Conservation (phyloP, 768 basidiomycete genomes). For the Rubroboletus pulcherrimus region DNA sequence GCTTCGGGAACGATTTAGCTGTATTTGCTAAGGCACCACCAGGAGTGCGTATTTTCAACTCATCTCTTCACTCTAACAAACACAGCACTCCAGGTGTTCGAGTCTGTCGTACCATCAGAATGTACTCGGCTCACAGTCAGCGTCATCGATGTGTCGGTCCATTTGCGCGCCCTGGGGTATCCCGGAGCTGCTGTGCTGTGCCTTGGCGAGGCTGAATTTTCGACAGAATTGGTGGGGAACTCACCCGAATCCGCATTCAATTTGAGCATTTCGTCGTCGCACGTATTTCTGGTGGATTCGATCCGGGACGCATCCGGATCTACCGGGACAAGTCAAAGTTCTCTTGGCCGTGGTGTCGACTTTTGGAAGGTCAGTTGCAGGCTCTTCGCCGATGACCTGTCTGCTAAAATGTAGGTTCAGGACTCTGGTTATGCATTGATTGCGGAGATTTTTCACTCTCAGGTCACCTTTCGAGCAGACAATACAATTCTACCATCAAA, state of each 20-base stretch:
- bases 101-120: conserved; percentile 88
- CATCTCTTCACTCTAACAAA: neutral
- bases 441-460: conserved; percentile 52
- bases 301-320: conserved; percentile 31
- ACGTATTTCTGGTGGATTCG: conserved; percentile 55
- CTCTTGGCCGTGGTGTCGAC: conserved; percentile 35
- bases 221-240: conserved; percentile 70
- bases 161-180: conserved; percentile 52
- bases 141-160: conserved; percentile 63
- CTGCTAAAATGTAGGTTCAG: conserved; percentile 32
- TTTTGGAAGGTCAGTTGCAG: conserved; percentile 63
- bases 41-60: conserved; percentile 55
- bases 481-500: conserved; percentile 30
- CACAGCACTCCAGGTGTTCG: conserved; percentile 62
- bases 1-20: conserved; percentile 59
- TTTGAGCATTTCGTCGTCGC: conserved; percentile 45
- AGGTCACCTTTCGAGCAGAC: conserved; percentile 37
- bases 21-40: conserved; percentile 78
- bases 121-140: conserved; percentile 67
- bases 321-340: conserved; percentile 16
- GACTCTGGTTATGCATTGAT: conserved; percentile 66
- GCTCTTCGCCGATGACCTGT: neutral
- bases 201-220: conserved; percentile 61
- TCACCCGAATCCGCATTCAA: conserved; percentile 53
- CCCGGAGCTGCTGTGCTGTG: conserved; percentile 66